Evolutionary conservation across 768 basidiomycete genomes (phyloP).

Genomic region (Asterophora parasitica): DNA sequence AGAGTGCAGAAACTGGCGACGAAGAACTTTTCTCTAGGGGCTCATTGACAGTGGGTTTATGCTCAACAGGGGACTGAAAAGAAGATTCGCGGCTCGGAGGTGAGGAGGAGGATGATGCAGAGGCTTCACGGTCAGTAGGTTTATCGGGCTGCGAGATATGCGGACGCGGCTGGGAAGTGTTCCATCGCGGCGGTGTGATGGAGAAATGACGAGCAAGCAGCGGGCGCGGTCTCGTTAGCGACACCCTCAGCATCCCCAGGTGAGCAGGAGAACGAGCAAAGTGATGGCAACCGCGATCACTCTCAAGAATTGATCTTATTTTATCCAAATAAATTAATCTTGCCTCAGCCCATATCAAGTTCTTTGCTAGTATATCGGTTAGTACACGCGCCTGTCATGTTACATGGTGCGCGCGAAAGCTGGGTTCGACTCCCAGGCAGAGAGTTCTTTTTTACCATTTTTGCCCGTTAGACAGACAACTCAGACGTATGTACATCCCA

Average conservation of each 20-base stretch:
- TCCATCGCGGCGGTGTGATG: conserved; percentile 25
- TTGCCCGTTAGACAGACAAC: too few relatives aligned
- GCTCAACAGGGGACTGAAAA: neutral
- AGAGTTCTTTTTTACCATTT: too few relatives aligned
- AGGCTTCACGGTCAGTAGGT: conserved; percentile 11
- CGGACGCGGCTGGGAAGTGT: conserved; percentile 18
- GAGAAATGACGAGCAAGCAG: conserved; percentile 26
- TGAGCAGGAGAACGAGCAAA: conserved; percentile 3
- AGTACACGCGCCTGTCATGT: too few relatives aligned
- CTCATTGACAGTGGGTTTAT: conserved; percentile 5
- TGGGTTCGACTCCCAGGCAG: too few relatives aligned
- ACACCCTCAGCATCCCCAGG: conserved; percentile 30
- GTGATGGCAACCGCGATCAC: neutral
- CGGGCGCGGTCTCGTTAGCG: conserved; percentile 26
- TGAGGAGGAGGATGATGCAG: conserved; percentile 8
- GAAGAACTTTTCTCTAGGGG: conserved; percentile 12
- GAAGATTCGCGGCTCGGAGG: neutral
- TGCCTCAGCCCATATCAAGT: too few relatives aligned
- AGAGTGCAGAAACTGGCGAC: neutral
- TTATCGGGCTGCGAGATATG: conserved; percentile 2
- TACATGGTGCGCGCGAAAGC: too few relatives aligned
- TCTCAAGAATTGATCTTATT: too few relatives aligned
- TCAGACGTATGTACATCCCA: too few relatives aligned
- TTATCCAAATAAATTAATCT: too few relatives aligned
- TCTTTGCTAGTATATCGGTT: too few relatives aligned